A percentile compares a stretch with the other conserved stretches of the same genome.
phyloP scores from a whole-genome alignment of 2,329 filamentous ascomycete genomes.

The Pseudocercospora macadamiae region DNA sequence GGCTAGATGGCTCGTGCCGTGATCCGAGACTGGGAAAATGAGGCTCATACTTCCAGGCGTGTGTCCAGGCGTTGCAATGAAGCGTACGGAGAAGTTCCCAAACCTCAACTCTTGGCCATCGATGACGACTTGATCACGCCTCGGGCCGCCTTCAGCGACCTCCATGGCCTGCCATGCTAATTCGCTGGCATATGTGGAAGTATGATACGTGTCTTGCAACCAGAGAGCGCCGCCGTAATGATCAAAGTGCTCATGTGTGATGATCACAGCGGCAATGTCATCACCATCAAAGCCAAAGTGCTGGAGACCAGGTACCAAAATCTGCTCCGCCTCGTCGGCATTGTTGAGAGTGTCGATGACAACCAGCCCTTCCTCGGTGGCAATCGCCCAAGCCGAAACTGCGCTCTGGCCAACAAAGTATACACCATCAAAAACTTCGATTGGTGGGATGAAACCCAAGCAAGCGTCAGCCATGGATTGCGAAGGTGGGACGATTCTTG shows the following conservation, averaged over 20 bases:
- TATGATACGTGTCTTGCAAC: slow-evolving; percentile 18
- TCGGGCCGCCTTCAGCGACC: slow-evolving; percentile 4
- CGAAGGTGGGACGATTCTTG: too few species aligned
- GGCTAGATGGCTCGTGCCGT: slow-evolving; percentile 18
- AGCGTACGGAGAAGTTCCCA: slow-evolving; percentile 16
- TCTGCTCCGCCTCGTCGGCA: slow-evolving; percentile 14
- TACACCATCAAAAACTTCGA: slow-evolving; percentile 19
- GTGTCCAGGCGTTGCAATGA: slow-evolving; percentile 20
- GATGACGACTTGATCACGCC: not conserved
- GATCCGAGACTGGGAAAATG: slow-evolving; percentile 17
- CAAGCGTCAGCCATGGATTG: not conserved
- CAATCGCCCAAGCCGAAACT: slow-evolving; percentile 23
- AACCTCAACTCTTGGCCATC: slow-evolving; percentile 15
- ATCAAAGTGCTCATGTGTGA: slow-evolving; percentile 25
- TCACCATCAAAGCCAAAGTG: slow-evolving; percentile 18
- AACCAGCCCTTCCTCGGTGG: slow-evolving; percentile 22
- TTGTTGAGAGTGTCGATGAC: slow-evolving; percentile 24
- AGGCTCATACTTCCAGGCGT: slow-evolving; percentile 20
- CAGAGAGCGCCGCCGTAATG: slow-evolving; percentile 22
- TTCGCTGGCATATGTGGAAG: slow-evolving; percentile 15
- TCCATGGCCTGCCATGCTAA: slow-evolving; percentile 15
- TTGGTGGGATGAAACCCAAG: slow-evolving; percentile 16
- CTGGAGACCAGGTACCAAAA: slow-evolving; percentile 16
- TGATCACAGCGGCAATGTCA: slow-evolving; percentile 20
- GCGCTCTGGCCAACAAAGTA: slow-evolving; percentile 26